A percentile compares a stretch with the other conserved stretches of the same genome.
These are phyloP conservation scores for Termitomyces heimii DNA, from an alignment of 768 basidiomycete species.

Conservation along the genomic window DNA sequence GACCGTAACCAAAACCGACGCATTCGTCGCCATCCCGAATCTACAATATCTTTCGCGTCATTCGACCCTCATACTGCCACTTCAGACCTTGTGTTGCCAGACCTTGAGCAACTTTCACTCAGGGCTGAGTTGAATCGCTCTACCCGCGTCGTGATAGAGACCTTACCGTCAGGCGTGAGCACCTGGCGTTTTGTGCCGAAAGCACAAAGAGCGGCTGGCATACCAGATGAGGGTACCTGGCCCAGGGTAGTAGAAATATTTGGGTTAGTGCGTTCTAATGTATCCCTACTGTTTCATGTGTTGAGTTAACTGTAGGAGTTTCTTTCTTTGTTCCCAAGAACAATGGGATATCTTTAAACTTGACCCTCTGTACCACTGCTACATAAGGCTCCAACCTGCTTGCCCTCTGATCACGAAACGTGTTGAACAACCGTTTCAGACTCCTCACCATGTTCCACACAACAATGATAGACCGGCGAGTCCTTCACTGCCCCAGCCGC, in stretches of 20 bases:
- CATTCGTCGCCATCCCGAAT: conserved; percentile 52
- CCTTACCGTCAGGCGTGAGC: conserved; percentile 43
- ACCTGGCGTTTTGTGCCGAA: conserved; percentile 78
- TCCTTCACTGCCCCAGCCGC: conserved; percentile 6
- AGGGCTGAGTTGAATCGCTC: conserved; percentile 46
- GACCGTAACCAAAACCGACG: conserved; percentile 59
- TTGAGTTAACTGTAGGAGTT: conserved; percentile 36
- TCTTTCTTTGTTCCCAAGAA: conserved; percentile 48
- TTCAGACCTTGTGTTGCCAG: conserved; percentile 26
- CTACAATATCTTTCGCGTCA: conserved; percentile 65
- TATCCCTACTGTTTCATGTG: conserved; percentile 9
- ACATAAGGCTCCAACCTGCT: conserved; percentile 37
- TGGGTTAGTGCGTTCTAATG: conserved; percentile 38
- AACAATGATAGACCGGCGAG: neutral
- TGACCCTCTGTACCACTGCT: conserved; percentile 68
- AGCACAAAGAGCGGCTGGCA: conserved; percentile 51
- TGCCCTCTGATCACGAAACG: conserved; percentile 5
- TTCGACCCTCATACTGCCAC: conserved; percentile 66
- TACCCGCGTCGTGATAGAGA: conserved; percentile 74
- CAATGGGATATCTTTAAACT: conserved; percentile 88
- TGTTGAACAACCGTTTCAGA: neutral
- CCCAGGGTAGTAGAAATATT: conserved; percentile 62
- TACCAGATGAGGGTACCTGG: conserved; percentile 63
- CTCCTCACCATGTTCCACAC: conserved; percentile 1
- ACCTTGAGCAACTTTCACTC: conserved; percentile 34